Evolutionary conservation across 768 basidiomycete genomes (phyloP), one percentile per base, ranked within the genome.

Genomic region (Boletus huronensis): DNA sequence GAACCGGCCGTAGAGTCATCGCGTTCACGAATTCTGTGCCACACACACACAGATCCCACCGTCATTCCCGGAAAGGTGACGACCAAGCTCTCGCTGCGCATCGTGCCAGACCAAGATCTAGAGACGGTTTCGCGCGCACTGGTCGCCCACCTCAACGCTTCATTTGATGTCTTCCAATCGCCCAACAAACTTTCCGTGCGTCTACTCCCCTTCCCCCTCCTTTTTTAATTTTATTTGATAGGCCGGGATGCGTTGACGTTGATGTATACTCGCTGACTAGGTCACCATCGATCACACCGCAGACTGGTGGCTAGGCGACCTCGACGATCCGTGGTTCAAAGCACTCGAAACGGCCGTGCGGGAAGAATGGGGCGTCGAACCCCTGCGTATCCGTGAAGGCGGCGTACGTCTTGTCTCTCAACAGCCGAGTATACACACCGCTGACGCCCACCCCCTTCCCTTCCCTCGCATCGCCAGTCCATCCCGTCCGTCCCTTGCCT

Each of bases 271-370:
- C 23, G 19, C 39, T 5, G 11, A 32, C 3, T 59, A 94, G 91
- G 78, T 95, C 59, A 78, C 75, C 19, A 83, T 97, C 50, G 83
- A 88, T 40, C 89, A 92, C 55, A 87, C 82, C 2, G 94, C 93
- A 0, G 88, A 94, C 63, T 98, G 95, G 95, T 99, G 96, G 96
- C 78, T 99, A 2, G 93, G 95, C 0, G 84, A 88, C 51, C 79
- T 96, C 38, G 82, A 91, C 50, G 87, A 88, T 54, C 80, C 80
- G 4, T 97, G 90, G 84, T 96, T 95, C 75, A 81, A 84, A 58
- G 85, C 90, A 0, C 78, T 99, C 48, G 92, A 96, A 67, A 74
- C 77, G 36, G 88, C 93, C 21, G 84, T 99, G 0, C 75, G 79
- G 46, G 85, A 90, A 42, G 92, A 95, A 63, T 99, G 96, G 96